Evolutionary conservation across 2,329 filamentous ascomycete genomes (phyloP), one percentile per base, ranked within the genome.

Genomic region (Coniochaeta pulveracea): DNA sequence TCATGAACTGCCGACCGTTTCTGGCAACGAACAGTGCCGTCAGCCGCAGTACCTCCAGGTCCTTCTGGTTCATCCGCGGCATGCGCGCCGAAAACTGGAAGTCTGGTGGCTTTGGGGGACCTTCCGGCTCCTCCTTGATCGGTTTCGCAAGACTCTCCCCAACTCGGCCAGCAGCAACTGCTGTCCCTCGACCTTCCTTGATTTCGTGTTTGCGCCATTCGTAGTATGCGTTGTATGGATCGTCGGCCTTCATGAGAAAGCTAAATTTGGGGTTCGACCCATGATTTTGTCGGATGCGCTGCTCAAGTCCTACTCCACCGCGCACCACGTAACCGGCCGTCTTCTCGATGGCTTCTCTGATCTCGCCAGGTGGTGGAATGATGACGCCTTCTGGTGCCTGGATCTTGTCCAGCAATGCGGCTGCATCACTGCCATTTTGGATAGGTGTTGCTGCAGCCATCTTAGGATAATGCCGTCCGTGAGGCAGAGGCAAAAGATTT

Each of bases 31-130:
- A 95, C 17, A 93, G 66, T 14, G 91, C 91, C 22, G 89, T 94
- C 50, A 94, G 60, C 36, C 72, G 67, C 36, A 81, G 66, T 32
- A 79, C 66, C 45, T 80, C 75, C 41, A 96, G 63, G 66, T 98
- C 91, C 57, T 93, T 84, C 43, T 93, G 85, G 58, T 81, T 94
- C 61, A 98, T 94, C 45, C 88, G 89, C 37, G 91, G 91, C 85
- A 96, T 94, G 53, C 88, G 82, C 46, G 91, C 88, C 36, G 85
- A 94, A 62, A 95, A 98, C 45, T 83, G 75, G 51, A 93, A 96
- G 47, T 88, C 81, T 37, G 82, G 73, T 11, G 91, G 91, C 49
- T 88, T 77, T 26, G 80, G 77, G 6, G 89, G 89, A 15, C 88
- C 89, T 55, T 82, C 74, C 26, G 85, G 79, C 52, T 82, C 85